Evolutionary conservation across 2,329 filamentous ascomycete genomes (phyloP).

Genomic region (Ustulina deusta): DNA sequence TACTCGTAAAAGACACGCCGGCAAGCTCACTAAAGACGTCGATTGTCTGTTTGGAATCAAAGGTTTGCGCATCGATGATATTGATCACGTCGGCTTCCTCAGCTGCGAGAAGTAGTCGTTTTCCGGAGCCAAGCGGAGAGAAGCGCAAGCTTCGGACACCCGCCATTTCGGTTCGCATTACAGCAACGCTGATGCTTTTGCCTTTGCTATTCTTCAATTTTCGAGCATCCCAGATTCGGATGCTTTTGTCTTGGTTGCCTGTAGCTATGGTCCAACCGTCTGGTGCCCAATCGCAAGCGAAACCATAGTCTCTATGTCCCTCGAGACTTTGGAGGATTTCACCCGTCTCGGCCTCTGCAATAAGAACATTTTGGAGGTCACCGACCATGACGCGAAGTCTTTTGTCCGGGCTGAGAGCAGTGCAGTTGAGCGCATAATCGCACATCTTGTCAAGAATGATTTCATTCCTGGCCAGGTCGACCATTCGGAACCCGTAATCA

Average conservation of each 20-base stretch:
- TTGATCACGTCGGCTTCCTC: constrained; percentile 81
- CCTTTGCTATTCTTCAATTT: constrained; percentile 71
- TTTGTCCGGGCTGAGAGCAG: constrained; percentile 76
- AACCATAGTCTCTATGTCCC: constrained; percentile 77
- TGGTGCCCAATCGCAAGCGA: constrained; percentile 83
- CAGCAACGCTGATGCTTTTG: constrained; percentile 60
- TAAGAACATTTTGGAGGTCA: constrained; percentile 73
- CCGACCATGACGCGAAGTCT: constrained; percentile 80
- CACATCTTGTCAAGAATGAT: constrained; percentile 68
- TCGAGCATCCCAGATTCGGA: constrained; percentile 82
- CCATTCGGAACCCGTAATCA: constrained; percentile 67
- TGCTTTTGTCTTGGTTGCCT: constrained; percentile 78
- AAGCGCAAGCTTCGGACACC: constrained; percentile 77
- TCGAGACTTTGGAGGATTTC: constrained; percentile 67
- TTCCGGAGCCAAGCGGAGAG: constrained; percentile 76
- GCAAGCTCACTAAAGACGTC: constrained; percentile 82
- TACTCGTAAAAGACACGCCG: constrained; percentile 74
- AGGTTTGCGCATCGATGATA: constrained; percentile 76
- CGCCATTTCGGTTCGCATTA: constrained; percentile 74
- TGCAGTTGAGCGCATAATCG: constrained; percentile 76
- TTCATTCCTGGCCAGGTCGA: constrained; percentile 70
- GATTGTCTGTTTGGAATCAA: constrained; percentile 73
- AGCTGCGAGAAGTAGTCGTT: constrained; percentile 74
- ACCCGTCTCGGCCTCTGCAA: constrained; percentile 76
- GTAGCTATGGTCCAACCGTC: constrained; percentile 82